Conservation (phyloP, 805 yeast genomes). For the Hanseniaspora meyeri region DNA sequence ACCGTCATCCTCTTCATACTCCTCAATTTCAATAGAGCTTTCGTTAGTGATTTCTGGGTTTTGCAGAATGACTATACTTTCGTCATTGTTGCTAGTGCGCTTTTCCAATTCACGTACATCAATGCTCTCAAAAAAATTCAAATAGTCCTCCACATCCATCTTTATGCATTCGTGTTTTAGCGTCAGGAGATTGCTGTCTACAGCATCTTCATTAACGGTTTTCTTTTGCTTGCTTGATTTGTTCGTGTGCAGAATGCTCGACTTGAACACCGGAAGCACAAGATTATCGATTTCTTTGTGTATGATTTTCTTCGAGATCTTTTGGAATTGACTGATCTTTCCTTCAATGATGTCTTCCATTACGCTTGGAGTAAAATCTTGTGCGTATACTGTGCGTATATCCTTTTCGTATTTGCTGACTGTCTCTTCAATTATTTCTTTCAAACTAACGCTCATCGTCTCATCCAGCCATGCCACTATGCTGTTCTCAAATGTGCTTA, state of each 20-base stretch:
- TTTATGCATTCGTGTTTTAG: conserved; percentile 4
- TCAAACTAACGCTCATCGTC: neutral
- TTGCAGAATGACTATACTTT: neutral
- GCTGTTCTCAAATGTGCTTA: neutral
- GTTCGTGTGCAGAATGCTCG: conserved; percentile 6
- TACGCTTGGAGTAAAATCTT: neutral
- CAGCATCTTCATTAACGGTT: neutral
- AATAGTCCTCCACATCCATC: neutral
- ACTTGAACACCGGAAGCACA: conserved; percentile 5
- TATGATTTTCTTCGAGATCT: neutral
- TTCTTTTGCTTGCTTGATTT: neutral
- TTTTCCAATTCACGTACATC: neutral
- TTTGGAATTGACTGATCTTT: neutral
- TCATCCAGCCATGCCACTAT: neutral
- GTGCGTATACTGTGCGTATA: neutral
- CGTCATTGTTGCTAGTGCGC: neutral
- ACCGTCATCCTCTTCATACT: neutral
- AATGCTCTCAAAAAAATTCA: neutral
- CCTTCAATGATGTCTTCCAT: neutral
- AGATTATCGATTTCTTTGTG: neutral
- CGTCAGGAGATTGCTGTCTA: neutral
- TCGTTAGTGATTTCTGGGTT: neutral
- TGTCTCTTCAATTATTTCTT: neutral
- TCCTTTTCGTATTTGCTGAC: conserved; percentile 2
- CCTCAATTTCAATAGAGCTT: neutral